Percentiles rank a stretch among this genome's conserved stretches.
phyloP scores from a whole-genome alignment of 495 filamentous ascomycete species.

The Letharia columbiana region DNA sequence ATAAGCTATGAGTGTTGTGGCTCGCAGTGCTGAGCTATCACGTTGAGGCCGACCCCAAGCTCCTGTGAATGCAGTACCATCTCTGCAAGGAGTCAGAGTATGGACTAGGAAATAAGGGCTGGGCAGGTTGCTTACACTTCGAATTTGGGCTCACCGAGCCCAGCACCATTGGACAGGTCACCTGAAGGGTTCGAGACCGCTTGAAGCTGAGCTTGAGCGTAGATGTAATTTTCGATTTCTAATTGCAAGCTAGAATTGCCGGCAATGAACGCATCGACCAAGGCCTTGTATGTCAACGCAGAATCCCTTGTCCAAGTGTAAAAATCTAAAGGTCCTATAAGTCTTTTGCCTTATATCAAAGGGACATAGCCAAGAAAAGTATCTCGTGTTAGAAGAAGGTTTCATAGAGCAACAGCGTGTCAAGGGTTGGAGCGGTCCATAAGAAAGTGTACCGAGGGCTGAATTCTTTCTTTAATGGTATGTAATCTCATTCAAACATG shows the following conservation, averaged over 20 bases:
- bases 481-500: neutral
- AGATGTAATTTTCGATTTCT: constrained; percentile 46
- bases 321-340: constrained; percentile 35
- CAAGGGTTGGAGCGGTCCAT: neutral
- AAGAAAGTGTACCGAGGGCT: neutral
- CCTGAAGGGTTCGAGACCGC: constrained; percentile 48
- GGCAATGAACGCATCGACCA: constrained; percentile 45
- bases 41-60: constrained; percentile 56
- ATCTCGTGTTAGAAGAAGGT: neutral
- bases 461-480: neutral
- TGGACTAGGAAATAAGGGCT: neutral
- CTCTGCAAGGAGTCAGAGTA: neutral
- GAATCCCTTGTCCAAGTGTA: constrained; percentile 56
- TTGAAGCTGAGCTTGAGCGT: constrained; percentile 45
- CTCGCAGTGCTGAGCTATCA: constrained; percentile 47
- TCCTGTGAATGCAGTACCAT: constrained; percentile 46
- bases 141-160: constrained; percentile 56
- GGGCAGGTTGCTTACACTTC: constrained; percentile 26
- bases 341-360: neutral
- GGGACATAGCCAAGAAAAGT: neutral
- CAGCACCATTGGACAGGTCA: constrained; percentile 38
- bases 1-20: constrained; percentile 34
- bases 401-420: neutral
- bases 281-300: constrained; percentile 45
- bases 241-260: constrained; percentile 35